Evolutionary conservation across 2,329 filamentous ascomycete genomes (phyloP), one percentile per base, ranked within the genome.

Genomic region (Phialophora verrucosa): DNA sequence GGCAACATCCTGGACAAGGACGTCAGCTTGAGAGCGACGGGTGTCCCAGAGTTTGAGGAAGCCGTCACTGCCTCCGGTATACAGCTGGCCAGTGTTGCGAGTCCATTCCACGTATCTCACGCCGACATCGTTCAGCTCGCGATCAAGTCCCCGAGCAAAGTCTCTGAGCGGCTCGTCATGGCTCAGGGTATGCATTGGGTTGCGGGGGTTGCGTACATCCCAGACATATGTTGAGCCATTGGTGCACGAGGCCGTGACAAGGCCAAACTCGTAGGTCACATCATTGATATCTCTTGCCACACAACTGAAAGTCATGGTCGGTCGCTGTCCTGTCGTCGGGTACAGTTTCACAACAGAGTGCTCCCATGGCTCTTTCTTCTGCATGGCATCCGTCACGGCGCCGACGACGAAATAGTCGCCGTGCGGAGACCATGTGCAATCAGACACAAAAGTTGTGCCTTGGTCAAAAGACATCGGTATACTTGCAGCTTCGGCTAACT

Each of bases 231-330:
- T 84, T 32, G 78, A 78, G 2, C 86, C 85, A 73, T 88, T 81
- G 0, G 87, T 89, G 68, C 86, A 88, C 11, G 86, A 85, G 12
- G 84, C 85, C 7, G 85, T 84, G 12, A 88, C 76, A 62, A 87
- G 78, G 44, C 82, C 80, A 1, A 83, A 64, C 55, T 79, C 84
- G 70, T 83, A 85, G 0, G 83, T 77, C 0, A 88, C 78, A 64
- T 88, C 85, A 63, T 88, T 89, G 70, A 89, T 87, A 73, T 89
- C 87, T 7, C 82, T 72, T 0, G 87, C 86, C 27, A 82, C 82
- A 70, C 86, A 88, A 57, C 87, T 82, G 44, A 85, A 80, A 64
- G 84, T 82, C 27, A 83, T 72, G 0, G 75, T 76, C 31, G 73
- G 77, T 62, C 73, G 76, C n/a, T 69, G 70, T 27, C 69, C 72